Conservation (phyloP, 1,284 basidiomycete species). For the Coniferiporia weirii region DNA sequence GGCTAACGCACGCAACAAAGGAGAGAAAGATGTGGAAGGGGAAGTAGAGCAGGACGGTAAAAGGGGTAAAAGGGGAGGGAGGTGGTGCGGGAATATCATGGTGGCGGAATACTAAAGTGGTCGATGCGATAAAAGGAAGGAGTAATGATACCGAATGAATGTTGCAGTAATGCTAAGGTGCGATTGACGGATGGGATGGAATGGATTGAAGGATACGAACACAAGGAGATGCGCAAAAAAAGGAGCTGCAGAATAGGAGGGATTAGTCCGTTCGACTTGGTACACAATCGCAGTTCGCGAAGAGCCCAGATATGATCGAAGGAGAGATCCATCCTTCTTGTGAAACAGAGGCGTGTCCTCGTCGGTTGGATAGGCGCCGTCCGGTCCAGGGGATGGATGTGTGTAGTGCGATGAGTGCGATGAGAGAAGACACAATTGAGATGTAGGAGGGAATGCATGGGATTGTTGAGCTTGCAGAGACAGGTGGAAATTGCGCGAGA, state of each 20-base stretch:
- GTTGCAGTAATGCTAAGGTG: slow-evolving; percentile 16
- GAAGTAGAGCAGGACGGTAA: slow-evolving; percentile 29
- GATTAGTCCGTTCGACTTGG: slow-evolving; percentile 14
- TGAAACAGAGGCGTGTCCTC: slow-evolving; percentile 1
- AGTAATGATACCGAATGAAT: slow-evolving; percentile 24
- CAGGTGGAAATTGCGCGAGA: slow-evolving; percentile 17
- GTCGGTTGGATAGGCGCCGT: slow-evolving; percentile 13
- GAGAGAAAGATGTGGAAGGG: slow-evolving; percentile 23
- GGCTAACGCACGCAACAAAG: slow-evolving; percentile 13
- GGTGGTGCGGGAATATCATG: slow-evolving; percentile 16
- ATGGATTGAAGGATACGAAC: slow-evolving; percentile 24
- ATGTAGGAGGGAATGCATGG: slow-evolving; percentile 27
- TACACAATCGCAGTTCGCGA: slow-evolving; percentile 15
- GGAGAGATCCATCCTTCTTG: slow-evolving; percentile 5
- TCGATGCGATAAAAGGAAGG: slow-evolving; percentile 26
- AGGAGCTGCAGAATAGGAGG: slow-evolving; percentile 16
- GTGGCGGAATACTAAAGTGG: slow-evolving; percentile 22
- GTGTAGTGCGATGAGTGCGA: slow-evolving; percentile 15
- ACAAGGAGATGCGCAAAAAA: slow-evolving; percentile 20
- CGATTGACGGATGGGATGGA: background rate
- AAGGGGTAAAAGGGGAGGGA: slow-evolving; percentile 25
- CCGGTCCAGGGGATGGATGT: slow-evolving; percentile 11
- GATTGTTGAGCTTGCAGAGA: slow-evolving; percentile 31
- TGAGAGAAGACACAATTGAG: slow-evolving; percentile 23
- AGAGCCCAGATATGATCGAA: slow-evolving; percentile 14